Evolutionary conservation across 306 rosid genomes (phyloP), one percentile per base, ranked within the genome.

Genomic region (Oxytropis ochrocephala): DNA sequence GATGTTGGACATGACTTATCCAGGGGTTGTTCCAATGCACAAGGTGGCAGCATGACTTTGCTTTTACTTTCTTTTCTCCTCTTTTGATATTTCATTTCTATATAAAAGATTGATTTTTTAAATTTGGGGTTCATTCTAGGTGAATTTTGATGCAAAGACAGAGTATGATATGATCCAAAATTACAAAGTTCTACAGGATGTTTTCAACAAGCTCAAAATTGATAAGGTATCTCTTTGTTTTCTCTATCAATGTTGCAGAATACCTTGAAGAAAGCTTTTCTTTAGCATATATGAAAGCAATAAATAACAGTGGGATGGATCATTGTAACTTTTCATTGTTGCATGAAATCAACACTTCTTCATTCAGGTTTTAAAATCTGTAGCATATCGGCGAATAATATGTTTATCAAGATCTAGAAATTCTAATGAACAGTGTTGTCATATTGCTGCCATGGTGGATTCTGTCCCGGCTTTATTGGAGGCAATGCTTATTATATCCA

Each of bases 161-260:
- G 98, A 93, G 75, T 93, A 93, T 73, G 97, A 93, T 73, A 93
- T 93, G 96, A 93, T 93, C 79, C 97, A 93, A 65, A 93, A 93
- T 64, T 93, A 93, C 75, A 93, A 93, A 86, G 81, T 90, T 79
- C 86, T 93, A 30, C 97, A 93, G 81, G 98, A 93, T 7, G 96
- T 87, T 19, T 83, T 90, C 87, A 93, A 85, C 82, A 93, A 90
- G 80, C 68, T 93, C 80, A 93, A 93, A 81, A 88, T 94, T 74
- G 91, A 84, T 2, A 94, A 90, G 97, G 98, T 90, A 74, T 47
- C 8, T 44, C 21, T 42, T 42, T 36, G 35, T 59, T 19, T 53
- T 72, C 69, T 59, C 13, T 29, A 59, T 3, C 24, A 62, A 41
- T 46, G 35, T 24, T 39, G 57, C 16, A 53, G 39, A 44, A 29